Evolutionary conservation across 2,329 filamentous ascomycete species (phyloP).

Genomic region (Trichocomaceae sp.): DNA sequence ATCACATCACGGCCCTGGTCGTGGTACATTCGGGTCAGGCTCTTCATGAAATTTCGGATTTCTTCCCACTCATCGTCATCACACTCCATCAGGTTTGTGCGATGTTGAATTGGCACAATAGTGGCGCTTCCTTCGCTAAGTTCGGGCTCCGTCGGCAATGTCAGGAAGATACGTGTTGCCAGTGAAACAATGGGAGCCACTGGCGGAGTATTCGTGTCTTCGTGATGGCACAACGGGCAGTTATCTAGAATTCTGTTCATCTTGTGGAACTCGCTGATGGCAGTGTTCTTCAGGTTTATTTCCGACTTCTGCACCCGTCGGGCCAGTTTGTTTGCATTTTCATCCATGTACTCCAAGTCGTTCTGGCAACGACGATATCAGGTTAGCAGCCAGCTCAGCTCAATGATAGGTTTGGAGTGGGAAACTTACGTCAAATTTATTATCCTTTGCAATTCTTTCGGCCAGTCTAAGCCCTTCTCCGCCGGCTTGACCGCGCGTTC

Average conservation of each 20-base stretch:
- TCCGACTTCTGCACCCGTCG: constrained; percentile 82
- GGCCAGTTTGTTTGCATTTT: constrained; percentile 86
- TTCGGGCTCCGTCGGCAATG: constrained; percentile 83
- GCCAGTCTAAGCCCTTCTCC: constrained; percentile 78
- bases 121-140: constrained; percentile 75
- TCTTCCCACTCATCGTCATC: constrained; percentile 99
- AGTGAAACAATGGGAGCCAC: constrained; percentile 79
- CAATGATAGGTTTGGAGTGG: not conserved
- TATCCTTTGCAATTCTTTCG: constrained; percentile 89
- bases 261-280: constrained; percentile 83
- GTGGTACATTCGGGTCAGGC: constrained; percentile 86
- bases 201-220: constrained; percentile 71
- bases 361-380: constrained; percentile 42
- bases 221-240: constrained; percentile 88
- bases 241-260: constrained; percentile 78
- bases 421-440: constrained; percentile 63
- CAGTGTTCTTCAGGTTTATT: constrained; percentile 76
- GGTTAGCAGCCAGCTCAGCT: not conserved
- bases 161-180: constrained; percentile 78
- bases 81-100: constrained; percentile 87
- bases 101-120: constrained; percentile 83
- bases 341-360: constrained; percentile 94
- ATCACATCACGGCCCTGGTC: constrained; percentile 85
- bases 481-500: constrained; percentile 68
- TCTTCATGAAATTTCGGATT: constrained; percentile 98